Base-by-base conservation (phyloP, 345 rosid genomes). In the Citrus reticulata region DNA sequence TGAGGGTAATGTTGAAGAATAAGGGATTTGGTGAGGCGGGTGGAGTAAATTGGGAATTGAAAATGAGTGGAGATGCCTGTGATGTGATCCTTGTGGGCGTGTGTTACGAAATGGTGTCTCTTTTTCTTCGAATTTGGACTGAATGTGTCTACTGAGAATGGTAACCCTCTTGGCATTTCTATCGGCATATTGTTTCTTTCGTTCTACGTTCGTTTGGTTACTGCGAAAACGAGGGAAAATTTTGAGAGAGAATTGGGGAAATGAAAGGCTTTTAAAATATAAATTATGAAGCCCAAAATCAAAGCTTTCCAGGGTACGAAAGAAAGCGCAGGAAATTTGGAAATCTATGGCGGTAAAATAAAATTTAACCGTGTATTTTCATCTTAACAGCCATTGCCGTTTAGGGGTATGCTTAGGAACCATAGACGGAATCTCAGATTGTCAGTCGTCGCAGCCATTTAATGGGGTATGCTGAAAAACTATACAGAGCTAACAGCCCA, bases 91-190 rank as follows among this genome's bases (percentile, higher is more conserved):
- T 86, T 87, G 83, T 93, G 98, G 57, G 97, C 95, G 64, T 95
- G 95, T 0, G 95, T 91, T 81, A 93, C 83, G 87, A 95, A 95
- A 87, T 90, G 94, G 81, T 89, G 90, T 66, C 93, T 82, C 86
- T 93, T 94, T 61, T 81, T 80, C 87, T 75, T 78, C 14, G 93
- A 93, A 77, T 77, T 85, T 16, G 87, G 82, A 42, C 76, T 86
- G 86, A 95, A 90, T 0, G 95, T 91, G 86, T 93, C 97, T 77
- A 95, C 98, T 17, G 95, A 89, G 81, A 95, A 93, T 6, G 97
- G 97, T 57, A 93, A 66, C 72, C 98, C 97, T 83, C 83, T 88
- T 7, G 96, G 96, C 94, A 93, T 91, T 82, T 95, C 97, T 9
- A 95, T 93, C 72, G 93, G 65, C 93, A 88, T 91, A 69, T 80